Percentiles rank a stretch among this genome's conserved stretches.
Evolutionary conservation across 73 alveolate genomes (phyloP).

Genomic region (Tetrahymena borealis): DNA sequence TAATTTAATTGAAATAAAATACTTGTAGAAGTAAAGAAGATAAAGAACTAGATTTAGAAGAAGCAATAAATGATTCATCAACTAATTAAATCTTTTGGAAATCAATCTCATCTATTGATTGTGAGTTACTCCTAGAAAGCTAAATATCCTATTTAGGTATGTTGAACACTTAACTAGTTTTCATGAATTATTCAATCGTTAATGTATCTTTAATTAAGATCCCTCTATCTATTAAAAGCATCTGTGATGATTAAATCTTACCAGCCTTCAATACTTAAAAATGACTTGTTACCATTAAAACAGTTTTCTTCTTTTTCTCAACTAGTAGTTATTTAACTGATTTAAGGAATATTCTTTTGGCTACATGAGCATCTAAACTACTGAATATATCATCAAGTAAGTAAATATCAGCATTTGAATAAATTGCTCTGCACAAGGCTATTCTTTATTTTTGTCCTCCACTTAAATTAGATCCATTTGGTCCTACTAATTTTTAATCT

Average conservation of each 20-base stretch:
- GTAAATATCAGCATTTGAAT: slow-evolving; percentile 66
- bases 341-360: slow-evolving; percentile 55
- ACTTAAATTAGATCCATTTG: slow-evolving; percentile 74
- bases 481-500: slow-evolving; percentile 68
- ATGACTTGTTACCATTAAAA: slow-evolving; percentile 61
- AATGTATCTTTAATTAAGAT: background rate
- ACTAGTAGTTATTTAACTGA: slow-evolving; percentile 52
- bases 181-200: background rate
- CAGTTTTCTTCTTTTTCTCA: slow-evolving; percentile 47
- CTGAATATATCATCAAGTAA: slow-evolving; percentile 79
- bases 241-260: background rate
- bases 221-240: background rate
- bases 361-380: slow-evolving; percentile 74
- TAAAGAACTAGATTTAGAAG: background rate
- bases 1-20: background rate
- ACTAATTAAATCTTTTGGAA: background rate
- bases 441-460: slow-evolving; percentile 87
- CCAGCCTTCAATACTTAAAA: slow-evolving; percentile 12
- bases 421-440: slow-evolving; percentile 74
- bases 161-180: background rate
- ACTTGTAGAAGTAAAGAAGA: background rate
- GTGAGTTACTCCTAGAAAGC: background rate
- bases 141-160: background rate
- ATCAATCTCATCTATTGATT: background rate
- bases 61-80: background rate